Percentiles rank a stretch among this genome's conserved stretches.
Conservation (phyloP, 305 asterid genomes). For the Rubia peregrina region DNA sequence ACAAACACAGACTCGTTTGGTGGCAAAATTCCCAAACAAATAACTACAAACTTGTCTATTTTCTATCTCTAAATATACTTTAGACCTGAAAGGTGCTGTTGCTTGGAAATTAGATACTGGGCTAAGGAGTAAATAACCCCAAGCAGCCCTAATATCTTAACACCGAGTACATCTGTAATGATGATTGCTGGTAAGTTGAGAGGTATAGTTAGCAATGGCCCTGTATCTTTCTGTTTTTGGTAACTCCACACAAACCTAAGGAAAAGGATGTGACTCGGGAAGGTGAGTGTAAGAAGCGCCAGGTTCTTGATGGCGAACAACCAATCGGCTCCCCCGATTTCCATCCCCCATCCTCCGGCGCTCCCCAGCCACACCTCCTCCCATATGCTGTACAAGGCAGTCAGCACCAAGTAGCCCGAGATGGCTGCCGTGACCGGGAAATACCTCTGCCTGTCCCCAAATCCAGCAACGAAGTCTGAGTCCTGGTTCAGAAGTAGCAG, state of each 20-base stretch:
- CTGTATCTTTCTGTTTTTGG: constrained; percentile 54
- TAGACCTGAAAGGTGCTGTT: constrained; percentile 80
- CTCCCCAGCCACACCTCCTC: constrained; percentile 86
- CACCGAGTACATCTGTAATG: constrained; percentile 68
- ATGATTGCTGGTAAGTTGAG: constrained; percentile 73
- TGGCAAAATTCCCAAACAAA: constrained; percentile 29
- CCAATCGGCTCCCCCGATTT: constrained; percentile 91
- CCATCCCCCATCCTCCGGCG: constrained; percentile 70
- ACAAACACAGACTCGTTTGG: background rate
- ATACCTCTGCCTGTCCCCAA: constrained; percentile 97
- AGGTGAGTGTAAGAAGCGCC: constrained; percentile 73
- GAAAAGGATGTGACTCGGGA: constrained; percentile 91
- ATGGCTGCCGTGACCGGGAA: constrained; percentile 84
- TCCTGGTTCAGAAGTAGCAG: constrained; percentile 88
- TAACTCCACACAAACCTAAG: constrained; percentile 91
- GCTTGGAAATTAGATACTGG: constrained; percentile 88
- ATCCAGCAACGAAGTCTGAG: constrained; percentile 88
- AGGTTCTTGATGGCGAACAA: constrained; percentile 81
- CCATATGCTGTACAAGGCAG: constrained; percentile 74
- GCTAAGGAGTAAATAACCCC: constrained; percentile 84
- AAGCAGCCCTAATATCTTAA: constrained; percentile 86
- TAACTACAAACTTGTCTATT: constrained; percentile 35
- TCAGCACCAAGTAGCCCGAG: constrained; percentile 56
- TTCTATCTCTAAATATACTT: constrained; percentile 71
- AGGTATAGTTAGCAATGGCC: constrained; percentile 68